A percentile compares a stretch with the other conserved stretches of the same genome.
Evolutionary conservation across 164 flowering plant genomes (phyloP).

Genomic region (Euptelea pleiosperma): DNA sequence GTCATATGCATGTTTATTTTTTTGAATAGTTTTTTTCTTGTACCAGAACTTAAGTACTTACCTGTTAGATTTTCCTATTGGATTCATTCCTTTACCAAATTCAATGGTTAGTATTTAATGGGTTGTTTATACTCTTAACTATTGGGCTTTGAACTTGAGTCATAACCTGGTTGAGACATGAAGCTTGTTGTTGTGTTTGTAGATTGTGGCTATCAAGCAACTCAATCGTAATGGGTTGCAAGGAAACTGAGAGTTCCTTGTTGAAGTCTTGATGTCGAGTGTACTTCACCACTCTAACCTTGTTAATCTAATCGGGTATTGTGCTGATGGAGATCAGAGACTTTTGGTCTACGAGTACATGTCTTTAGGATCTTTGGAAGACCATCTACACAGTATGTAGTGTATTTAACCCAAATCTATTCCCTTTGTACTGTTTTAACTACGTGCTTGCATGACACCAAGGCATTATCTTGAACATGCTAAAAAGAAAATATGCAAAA

Average conservation of each 20-base stretch:
- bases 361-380: too few relatives aligned
- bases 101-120: neutral
- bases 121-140: neutral
- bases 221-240: constrained; percentile 65
- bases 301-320: too few relatives aligned
- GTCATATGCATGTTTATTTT: neutral
- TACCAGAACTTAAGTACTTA: too few relatives aligned
- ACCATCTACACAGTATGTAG: constrained; percentile 62
- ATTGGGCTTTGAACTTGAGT: neutral
- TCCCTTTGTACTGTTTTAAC: neutral
- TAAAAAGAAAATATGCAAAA: too few relatives aligned
- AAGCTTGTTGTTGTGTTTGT: constrained; percentile 8
- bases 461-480: neutral
- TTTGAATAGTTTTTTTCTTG: neutral
- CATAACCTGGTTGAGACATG: neutral
- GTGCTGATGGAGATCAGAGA: too few relatives aligned
- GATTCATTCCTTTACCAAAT: too few relatives aligned
- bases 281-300: constrained; percentile 62
- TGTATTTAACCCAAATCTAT: too few relatives aligned
- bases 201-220: constrained; percentile 80
- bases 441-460: neutral
- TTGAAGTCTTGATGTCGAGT: constrained; percentile 64
- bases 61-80: too few relatives aligned
- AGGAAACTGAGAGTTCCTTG: constrained; percentile 66
- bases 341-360: constrained; percentile 75